phyloP scores from a whole-genome alignment of 768 basidiomycete genomes.

The Myochromella boudieri region DNA sequence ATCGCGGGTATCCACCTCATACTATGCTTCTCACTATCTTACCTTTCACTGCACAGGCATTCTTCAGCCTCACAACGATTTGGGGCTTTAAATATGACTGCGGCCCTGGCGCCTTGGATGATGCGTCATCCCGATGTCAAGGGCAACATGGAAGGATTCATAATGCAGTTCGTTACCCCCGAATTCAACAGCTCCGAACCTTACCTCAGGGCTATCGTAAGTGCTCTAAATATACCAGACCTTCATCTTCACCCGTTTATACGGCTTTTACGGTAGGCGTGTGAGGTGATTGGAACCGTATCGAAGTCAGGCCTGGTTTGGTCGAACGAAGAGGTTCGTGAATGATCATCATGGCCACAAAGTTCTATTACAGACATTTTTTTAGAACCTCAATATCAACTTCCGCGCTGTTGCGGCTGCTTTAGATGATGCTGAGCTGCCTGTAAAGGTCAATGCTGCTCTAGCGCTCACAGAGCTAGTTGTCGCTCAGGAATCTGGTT shows the following conservation, averaged over 20 bases:
- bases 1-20: slow-evolving; percentile 42
- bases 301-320: slow-evolving; percentile 70
- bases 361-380: not conserved
- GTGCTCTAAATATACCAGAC: slow-evolving; percentile 29
- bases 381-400: slow-evolving; percentile 59
- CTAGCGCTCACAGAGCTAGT: slow-evolving; percentile 81
- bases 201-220: slow-evolving; percentile 75
- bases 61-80: slow-evolving; percentile 67
- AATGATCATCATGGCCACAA: not conserved
- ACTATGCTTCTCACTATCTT: not conserved
- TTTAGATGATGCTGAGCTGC: slow-evolving; percentile 77
- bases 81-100: slow-evolving; percentile 83
- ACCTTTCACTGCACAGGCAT: slow-evolving; percentile 24
- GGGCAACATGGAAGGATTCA: slow-evolving; percentile 73
- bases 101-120: slow-evolving; percentile 73
- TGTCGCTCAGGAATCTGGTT: slow-evolving; percentile 59
- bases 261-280: slow-evolving; percentile 49
- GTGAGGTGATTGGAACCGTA: slow-evolving; percentile 76
- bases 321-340: slow-evolving; percentile 58
- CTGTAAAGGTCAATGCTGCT: slow-evolving; percentile 82
- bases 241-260: not conserved
- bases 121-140: slow-evolving; percentile 84
- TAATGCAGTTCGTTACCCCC: slow-evolving; percentile 71
- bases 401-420: slow-evolving; percentile 66
- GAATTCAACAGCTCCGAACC: slow-evolving; percentile 66